A percentile compares a stretch with the other conserved stretches of the same genome.
Evolutionary conservation across 2,329 filamentous ascomycete species (phyloP).

Genomic region (Claviceps sp.): DNA sequence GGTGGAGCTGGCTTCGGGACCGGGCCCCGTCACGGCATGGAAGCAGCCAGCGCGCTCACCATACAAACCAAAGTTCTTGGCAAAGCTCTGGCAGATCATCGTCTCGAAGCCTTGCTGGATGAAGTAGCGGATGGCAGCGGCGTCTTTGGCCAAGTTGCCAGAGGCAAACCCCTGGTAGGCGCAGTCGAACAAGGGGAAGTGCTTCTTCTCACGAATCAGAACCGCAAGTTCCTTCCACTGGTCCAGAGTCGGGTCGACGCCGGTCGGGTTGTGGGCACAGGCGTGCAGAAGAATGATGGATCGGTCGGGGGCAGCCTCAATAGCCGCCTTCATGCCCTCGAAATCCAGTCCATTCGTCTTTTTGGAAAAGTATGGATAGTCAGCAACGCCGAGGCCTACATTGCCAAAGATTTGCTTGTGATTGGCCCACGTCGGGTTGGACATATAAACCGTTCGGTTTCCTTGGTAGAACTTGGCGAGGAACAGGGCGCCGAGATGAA

Average conservation of each 20-base stretch:
- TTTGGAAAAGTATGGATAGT: slow-evolving; percentile 90
- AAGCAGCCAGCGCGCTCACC: slow-evolving; percentile 93
- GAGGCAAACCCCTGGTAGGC: slow-evolving; percentile 98
- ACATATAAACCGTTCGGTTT: slow-evolving; percentile 72
- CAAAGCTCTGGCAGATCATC: slow-evolving; percentile 82
- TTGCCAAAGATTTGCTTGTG: slow-evolving; percentile 98
- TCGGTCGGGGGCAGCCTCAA: slow-evolving; percentile 58
- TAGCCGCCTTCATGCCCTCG: slow-evolving; percentile 64
- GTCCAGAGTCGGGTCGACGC: slow-evolving; percentile 83
- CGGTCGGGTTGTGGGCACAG: slow-evolving; percentile 96
- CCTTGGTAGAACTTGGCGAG: slow-evolving; percentile 78
- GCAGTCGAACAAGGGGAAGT: slow-evolving; percentile 97
- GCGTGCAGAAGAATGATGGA: slow-evolving; percentile 87
- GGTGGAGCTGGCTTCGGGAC: slow-evolving; percentile 48
- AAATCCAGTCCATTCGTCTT: slow-evolving; percentile 86
- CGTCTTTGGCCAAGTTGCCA: slow-evolving; percentile 72
- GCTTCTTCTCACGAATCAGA: slow-evolving; percentile 61
- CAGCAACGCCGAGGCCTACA: slow-evolving; percentile 61
- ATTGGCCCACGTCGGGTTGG: slow-evolving; percentile 94
- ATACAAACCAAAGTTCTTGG: slow-evolving; percentile 97
- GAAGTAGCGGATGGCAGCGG: slow-evolving; percentile 89
- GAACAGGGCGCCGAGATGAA: slow-evolving; percentile 89
- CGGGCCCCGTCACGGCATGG: slow-evolving; percentile 74
- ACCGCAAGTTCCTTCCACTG: slow-evolving; percentile 88
- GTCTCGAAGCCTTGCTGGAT: slow-evolving; percentile 83